Base-by-base conservation (phyloP, 345 rosid species). In the Arabis hirsuta region DNA sequence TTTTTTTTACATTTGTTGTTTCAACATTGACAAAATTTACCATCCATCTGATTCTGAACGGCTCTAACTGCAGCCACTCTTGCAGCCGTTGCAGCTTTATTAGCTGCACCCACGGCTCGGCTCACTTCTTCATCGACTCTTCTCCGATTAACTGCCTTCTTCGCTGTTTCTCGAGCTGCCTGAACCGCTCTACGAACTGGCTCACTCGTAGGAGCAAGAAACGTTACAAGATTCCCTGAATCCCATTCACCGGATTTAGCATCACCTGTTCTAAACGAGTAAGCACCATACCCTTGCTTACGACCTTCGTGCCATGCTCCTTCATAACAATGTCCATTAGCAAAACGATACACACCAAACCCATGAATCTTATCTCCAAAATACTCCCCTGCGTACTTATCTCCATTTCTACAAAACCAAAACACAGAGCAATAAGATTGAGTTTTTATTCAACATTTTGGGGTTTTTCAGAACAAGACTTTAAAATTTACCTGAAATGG, bases 241-340 rank as follows among this genome's bases (percentile, higher is more conserved):
- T 95, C 89, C 97, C 99, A 95, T 74, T 89, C 93, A 19, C 97
- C 99, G 5, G 88, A 89, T 67, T 78, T 88, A 0, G 78, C 67
- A 12, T 88, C 96, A 29, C 94, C 84, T 3, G 51, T 86, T 19
- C 97, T 84, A 72, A 95, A 88, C 3, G 89, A 87, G 74, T 91
- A 95, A 79, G 88, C 77, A 73, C 97, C 99, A 72, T 79, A 87
- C 0, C 97, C 99, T 82, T 91, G 99, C 57, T 85, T 91, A 72
- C 84, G 84, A n/a, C 97, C 96, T 82, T 95, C 97, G 34, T 95
- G 99, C 99, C 99, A 95, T 2, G 97, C 91, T 4, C 97, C 99
- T 78, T 95, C 97, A 0, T 95, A 91, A 74, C 91, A 87, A 63
- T 95, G 99, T 34, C 97, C 96, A 69, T 90, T 90, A 16, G 90